phyloP scores from a whole-genome alignment of 208 protist genomes.

The Endotrypanum monterogeii region DNA sequence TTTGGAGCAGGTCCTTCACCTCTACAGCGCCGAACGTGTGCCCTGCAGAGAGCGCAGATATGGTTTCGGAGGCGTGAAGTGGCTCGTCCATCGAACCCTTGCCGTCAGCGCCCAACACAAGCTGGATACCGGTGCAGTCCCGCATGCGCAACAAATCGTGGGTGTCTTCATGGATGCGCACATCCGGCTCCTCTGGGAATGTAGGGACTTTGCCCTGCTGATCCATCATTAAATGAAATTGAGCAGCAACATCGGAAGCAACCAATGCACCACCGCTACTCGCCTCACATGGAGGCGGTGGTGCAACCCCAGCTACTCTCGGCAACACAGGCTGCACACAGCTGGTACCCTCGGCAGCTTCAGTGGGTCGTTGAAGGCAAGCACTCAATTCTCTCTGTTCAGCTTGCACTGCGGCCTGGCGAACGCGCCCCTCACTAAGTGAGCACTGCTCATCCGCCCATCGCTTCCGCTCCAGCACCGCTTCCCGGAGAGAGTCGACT shows the following conservation, averaged over 20 bases:
- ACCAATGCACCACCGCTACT: background rate
- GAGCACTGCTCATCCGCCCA: conserved; percentile 27
- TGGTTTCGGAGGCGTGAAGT: background rate
- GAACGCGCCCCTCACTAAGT: conserved; percentile 9
- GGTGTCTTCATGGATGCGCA: background rate
- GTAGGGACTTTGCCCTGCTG: background rate
- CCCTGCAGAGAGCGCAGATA: background rate
- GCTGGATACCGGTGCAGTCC: background rate
- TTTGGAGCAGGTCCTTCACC: background rate
- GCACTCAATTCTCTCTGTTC: conserved; percentile 11
- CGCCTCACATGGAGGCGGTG: background rate
- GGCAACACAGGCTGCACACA: background rate
- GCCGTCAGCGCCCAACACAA: background rate
- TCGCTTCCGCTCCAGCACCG: conserved; percentile 18
- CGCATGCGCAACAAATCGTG: background rate
- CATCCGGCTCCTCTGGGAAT: background rate
- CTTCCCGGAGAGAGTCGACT: conserved; percentile 7
- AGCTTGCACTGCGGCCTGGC: background rate
- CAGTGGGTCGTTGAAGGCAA: background rate
- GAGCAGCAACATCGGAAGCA: background rate
- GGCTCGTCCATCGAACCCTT: background rate
- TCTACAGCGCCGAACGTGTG: background rate
- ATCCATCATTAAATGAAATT: background rate
- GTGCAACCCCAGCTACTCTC: background rate
- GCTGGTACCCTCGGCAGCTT: background rate